A percentile compares a stretch with the other conserved stretches of the same genome.
Evolutionary conservation across 768 basidiomycete species (phyloP).

Genomic region (Xerocomellus dryophilus): DNA sequence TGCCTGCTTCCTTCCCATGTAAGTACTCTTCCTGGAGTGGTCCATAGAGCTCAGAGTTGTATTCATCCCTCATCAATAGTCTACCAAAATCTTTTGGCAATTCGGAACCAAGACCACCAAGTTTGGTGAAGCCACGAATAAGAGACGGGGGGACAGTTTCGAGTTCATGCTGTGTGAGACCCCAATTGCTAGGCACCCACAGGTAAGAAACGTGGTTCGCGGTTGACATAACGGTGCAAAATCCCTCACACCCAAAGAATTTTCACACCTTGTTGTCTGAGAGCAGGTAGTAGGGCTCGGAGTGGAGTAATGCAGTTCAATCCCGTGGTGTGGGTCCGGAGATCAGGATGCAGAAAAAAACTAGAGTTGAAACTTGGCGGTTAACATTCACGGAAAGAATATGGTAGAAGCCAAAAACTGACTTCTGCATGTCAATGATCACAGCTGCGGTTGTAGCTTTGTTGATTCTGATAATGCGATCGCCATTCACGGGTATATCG

Average conservation of each 20-base stretch:
- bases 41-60: slow-evolving; percentile 61
- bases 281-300: slow-evolving; percentile 43
- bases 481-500: slow-evolving; percentile 54
- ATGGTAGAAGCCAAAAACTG: slow-evolving; percentile 13
- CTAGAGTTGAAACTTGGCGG: slow-evolving; percentile 28
- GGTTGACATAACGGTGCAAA: not conserved
- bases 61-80: slow-evolving; percentile 54
- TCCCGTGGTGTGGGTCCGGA: slow-evolving; percentile 53
- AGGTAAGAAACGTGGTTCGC: not conserved
- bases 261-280: slow-evolving; percentile 50
- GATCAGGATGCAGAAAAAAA: slow-evolving; percentile 63
- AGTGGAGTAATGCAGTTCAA: slow-evolving; percentile 57
- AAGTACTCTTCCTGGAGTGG: slow-evolving; percentile 56
- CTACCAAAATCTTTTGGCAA: slow-evolving; percentile 54
- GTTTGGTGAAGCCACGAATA: slow-evolving; percentile 50
- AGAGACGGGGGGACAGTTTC: slow-evolving; percentile 59
- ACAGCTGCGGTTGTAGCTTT: slow-evolving; percentile 51
- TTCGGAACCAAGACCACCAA: slow-evolving; percentile 52
- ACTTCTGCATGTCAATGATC: slow-evolving; percentile 79
- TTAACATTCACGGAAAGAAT: slow-evolving; percentile 4
- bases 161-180: slow-evolving; percentile 62
- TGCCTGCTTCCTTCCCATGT: slow-evolving; percentile 50
- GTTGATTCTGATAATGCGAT: slow-evolving; percentile 49
- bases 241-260: slow-evolving; percentile 61
- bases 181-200: slow-evolving; percentile 56